Percentiles rank a stretch among this genome's conserved stretches.
Evolutionary conservation across 768 basidiomycete genomes (phyloP).

Genomic region (Podaxis sp.): DNA sequence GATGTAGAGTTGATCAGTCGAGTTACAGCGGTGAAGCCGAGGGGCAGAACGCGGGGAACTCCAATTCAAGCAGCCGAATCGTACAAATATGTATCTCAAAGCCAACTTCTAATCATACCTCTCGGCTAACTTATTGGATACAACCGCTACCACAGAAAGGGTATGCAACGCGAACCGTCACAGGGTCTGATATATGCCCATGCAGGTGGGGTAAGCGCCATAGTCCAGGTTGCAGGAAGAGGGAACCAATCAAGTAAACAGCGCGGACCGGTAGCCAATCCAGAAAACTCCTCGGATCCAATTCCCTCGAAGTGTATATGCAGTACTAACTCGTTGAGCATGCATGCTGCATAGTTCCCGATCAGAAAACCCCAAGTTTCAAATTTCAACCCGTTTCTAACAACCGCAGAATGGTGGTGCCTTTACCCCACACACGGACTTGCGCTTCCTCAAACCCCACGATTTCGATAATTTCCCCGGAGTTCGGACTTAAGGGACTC

Average conservation of each 20-base stretch:
- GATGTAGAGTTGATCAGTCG: too few species aligned
- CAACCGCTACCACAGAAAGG: too few species aligned
- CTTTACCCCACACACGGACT: too few species aligned
- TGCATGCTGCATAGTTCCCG: neutral
- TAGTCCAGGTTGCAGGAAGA: neutral
- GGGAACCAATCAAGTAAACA: neutral
- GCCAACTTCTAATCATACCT: too few species aligned
- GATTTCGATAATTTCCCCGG: too few species aligned
- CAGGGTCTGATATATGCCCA: neutral
- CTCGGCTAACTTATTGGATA: too few species aligned
- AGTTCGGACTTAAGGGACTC: too few species aligned
- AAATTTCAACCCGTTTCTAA: neutral
- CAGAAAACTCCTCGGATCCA: neutral
- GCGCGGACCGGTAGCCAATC: neutral
- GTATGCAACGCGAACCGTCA: neutral
- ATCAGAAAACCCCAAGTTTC: neutral
- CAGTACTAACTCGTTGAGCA: neutral
- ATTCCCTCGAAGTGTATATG: neutral
- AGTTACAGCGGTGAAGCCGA: too few species aligned
- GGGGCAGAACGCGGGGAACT: too few species aligned
- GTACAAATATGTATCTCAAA: too few species aligned
- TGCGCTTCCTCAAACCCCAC: too few species aligned
- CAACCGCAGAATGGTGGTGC: neutral
- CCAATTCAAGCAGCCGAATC: too few species aligned
- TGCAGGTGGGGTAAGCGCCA: neutral